Percentiles rank a stretch among this genome's conserved stretches.
Conservation (phyloP, 2,329 filamentous ascomycete genomes). For the Colletotrichum horii region DNA sequence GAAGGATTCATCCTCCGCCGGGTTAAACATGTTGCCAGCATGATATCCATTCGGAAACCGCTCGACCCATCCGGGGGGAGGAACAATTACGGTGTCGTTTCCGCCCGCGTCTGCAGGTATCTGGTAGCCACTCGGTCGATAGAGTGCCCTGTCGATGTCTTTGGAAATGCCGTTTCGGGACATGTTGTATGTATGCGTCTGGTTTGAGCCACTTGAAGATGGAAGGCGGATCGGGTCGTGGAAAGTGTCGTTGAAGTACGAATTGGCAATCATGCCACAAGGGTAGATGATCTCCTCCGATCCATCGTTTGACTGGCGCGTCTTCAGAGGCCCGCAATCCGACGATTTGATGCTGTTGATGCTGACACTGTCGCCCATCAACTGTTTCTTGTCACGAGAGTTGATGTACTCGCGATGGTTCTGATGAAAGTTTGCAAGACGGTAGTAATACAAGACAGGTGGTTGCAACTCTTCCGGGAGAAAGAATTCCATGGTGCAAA, state of each 20-base stretch:
- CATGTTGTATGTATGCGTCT: neutral
- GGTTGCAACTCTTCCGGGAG: neutral
- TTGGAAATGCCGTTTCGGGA: neutral
- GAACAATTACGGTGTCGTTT: neutral
- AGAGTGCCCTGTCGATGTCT: neutral
- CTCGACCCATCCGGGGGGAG: neutral
- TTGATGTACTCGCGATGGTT: neutral
- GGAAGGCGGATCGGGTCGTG: neutral
- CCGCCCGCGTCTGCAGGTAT: neutral
- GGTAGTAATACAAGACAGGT: neutral
- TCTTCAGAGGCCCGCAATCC: neutral
- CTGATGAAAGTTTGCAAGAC: neutral
- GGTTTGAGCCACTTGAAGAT: neutral
- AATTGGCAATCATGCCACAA: neutral
- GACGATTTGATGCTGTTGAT: neutral
- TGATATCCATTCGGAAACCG: neutral
- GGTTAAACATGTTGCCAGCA: neutral
- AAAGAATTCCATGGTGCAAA: neutral
- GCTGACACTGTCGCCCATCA: neutral
- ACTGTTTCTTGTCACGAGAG: neutral
- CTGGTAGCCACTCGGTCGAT: neutral
- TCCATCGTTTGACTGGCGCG: neutral
- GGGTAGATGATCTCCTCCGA: neutral
- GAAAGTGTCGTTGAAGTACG: constrained; percentile 4
- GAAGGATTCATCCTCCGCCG: neutral